Base-by-base conservation (phyloP, 202 grass and related monocot species). In the Bolboschoenoplectus hybrid region DNA sequence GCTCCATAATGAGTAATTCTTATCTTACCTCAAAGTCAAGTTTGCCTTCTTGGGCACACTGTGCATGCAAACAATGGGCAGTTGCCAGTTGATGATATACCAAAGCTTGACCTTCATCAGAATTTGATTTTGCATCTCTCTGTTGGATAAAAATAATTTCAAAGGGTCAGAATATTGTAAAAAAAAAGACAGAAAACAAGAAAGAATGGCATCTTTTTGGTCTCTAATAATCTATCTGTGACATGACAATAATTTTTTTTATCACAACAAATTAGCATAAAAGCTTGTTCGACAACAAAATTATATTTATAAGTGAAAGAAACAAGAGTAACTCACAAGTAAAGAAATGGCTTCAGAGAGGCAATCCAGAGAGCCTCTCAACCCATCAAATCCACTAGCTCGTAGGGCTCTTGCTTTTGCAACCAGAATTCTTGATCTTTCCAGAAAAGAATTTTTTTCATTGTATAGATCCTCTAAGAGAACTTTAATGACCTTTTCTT, bases 261-360 rank as follows among this genome's bases (percentile, higher is more conserved):
- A 36, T 67, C 67, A 44, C 51, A 56, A 44, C 2, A 50, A 78
- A 81, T 60, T 80, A 80, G 57, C 10, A 0, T 60, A 80, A 80
- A 80, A 80, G 16, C 36, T 63, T 13, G 9, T 53, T 35, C 19
- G 63, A 60, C 34, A 40, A n/a, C 3, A 63, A 26, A 57, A 43
- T 81, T 39, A 9, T 9, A 81, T 63, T 70, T 51, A 67, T 39
- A 83, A 83, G 11, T 43, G 57, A 26, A 17, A 68, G 7, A 83
- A 32, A 41, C 16, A 26, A 55, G 47, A 60, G 67, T 67, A 92
- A 85, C 86, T 92, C 81, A 98, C 95, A 74, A 98, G 91, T 87
- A 98, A 90, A 77, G 82, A 92, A 87, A 95, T 92, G 6, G 91
- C 95, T 68, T 92, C 89, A 88, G 87, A 91, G 66, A 98, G 91